A percentile compares a stretch with the other conserved stretches of the same genome.
phyloP scores from a whole-genome alignment of 2,329 filamentous ascomycete genomes.

The Verticillium nubilum region DNA sequence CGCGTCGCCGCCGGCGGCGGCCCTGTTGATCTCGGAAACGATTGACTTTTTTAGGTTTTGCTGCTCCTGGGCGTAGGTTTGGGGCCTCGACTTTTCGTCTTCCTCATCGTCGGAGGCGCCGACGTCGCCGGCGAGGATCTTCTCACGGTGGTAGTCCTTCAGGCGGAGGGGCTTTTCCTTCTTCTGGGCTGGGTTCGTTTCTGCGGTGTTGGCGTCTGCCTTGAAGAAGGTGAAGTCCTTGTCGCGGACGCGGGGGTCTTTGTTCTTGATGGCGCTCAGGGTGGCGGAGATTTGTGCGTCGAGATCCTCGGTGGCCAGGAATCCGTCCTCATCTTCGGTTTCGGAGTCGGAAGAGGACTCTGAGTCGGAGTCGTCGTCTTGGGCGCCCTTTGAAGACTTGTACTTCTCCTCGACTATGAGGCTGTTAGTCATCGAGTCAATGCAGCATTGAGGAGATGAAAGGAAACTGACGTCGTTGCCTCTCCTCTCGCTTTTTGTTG shows the following conservation, averaged over 20 bases:
- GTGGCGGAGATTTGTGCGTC: conserved; percentile 86
- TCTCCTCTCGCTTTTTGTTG: conserved; percentile 94
- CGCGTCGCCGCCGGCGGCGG: conserved; percentile 38
- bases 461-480: conserved; percentile 54
- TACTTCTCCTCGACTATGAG: conserved; percentile 84
- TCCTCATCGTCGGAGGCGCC: conserved; percentile 56
- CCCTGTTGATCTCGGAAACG: conserved; percentile 73
- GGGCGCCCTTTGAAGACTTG: conserved; percentile 36
- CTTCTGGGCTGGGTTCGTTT: conserved; percentile 38
- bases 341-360: conserved; percentile 70
- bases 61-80: conserved; percentile 85
- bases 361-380: conserved; percentile 43
- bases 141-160: conserved; percentile 87
- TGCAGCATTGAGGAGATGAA: neutral
- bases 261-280: conserved; percentile 78
- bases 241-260: conserved; percentile 90
- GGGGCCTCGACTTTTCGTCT: conserved; percentile 43
- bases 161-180: conserved; percentile 82
- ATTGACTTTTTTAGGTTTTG: conserved; percentile 74
- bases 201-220: conserved; percentile 33
- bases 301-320: conserved; percentile 77
- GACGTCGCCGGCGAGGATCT: conserved; percentile 68
- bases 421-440: neutral
- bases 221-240: conserved; percentile 68
- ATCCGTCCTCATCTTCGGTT: conserved; percentile 84